phyloP scores from a whole-genome alignment of 768 basidiomycete species.

The Mycena alexandri region DNA sequence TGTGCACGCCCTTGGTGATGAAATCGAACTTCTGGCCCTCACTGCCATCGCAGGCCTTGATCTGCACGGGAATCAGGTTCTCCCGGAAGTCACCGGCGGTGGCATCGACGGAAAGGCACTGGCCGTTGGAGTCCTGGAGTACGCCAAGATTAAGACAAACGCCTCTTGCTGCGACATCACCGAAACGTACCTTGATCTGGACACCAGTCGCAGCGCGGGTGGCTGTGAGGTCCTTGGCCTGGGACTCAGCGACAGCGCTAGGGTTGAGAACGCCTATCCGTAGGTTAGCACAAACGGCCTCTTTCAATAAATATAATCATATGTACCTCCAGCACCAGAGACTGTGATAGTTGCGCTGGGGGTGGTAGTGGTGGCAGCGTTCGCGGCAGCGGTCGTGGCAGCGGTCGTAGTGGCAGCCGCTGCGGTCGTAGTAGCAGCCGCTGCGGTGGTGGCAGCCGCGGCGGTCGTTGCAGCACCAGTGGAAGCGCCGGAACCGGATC shows the following conservation, averaged over 20 bases:
- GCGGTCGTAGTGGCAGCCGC: neutral
- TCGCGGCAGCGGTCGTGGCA: neutral
- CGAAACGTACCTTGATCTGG: slow-evolving; percentile 37
- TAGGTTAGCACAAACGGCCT: neutral
- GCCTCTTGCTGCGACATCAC: neutral
- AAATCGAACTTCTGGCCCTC: slow-evolving; percentile 51
- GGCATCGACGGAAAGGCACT: slow-evolving; percentile 45
- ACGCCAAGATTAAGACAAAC: neutral
- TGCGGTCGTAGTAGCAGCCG: too few species aligned
- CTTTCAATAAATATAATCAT: neutral
- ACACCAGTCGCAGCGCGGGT: slow-evolving; percentile 44
- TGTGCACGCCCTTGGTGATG: slow-evolving; percentile 49
- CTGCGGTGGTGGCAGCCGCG: too few species aligned
- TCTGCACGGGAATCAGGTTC: slow-evolving; percentile 47
- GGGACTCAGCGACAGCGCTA: slow-evolving; percentile 38
- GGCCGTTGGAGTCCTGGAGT: slow-evolving; percentile 35
- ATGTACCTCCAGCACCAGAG: slow-evolving; percentile 33
- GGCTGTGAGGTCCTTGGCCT: slow-evolving; percentile 43
- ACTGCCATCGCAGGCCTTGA: slow-evolving; percentile 44
- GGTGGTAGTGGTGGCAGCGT: too few species aligned
- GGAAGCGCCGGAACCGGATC: too few species aligned
- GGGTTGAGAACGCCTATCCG: slow-evolving; percentile 30
- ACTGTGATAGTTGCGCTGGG: slow-evolving; percentile 19
- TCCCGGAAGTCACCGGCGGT: slow-evolving; percentile 45
- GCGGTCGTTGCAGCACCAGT: too few species aligned